Base-by-base conservation (phyloP, 2,329 filamentous ascomycete genomes). In the Cladophialophora carrionii region DNA sequence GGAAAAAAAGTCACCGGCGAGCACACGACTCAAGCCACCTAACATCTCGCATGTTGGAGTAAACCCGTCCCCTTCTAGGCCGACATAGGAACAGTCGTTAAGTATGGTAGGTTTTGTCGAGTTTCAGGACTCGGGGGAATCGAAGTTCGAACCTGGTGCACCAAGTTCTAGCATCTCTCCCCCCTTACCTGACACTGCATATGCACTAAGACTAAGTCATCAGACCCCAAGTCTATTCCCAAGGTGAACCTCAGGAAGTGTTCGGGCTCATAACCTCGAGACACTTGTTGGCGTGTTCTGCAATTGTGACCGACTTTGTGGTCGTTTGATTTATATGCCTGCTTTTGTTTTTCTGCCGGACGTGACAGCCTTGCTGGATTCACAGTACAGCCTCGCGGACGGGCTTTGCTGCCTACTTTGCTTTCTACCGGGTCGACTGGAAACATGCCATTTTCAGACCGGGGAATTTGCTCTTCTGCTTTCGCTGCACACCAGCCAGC, bases 151-250 rank as follows among this genome's bases (percentile, higher is more conserved):
- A 43, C 37, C 5, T 20, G 37, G 37, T n/a, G 37, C 17, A 7
- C 37, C 37, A 43, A n/a, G 37, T 7, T 43, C 37, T n/a, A 41
- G 34, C 34, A 8, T 41, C 34, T 9, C 48, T 3, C 3, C 48
- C 48, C 48, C 48, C 48, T 51, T 24, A 51, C 48, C 48, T 51
- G 48, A 29, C 24, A 51, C 48, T 51, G 48, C 48, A 51, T 26
- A 51, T 49, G 22, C 48, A 51, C 48, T 29, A 51, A 51, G 48
- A 51, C 48, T 51, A 29, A 51, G 20, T 51, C 20, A 20, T 51
- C 3, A 51, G 48, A 51, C 37, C 37, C 37, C 37, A 43, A 43
- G 37, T 43, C 37, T 43, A 8, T 51, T 26, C 48, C 48, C 3
- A 51, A 49, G 46, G 46, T 49, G 20, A 14, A 24, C 46, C 46